Evolutionary conservation across 1,284 basidiomycete genomes (phyloP), one percentile per base, ranked within the genome.

Genomic region (Sporisorium reilianum): DNA sequence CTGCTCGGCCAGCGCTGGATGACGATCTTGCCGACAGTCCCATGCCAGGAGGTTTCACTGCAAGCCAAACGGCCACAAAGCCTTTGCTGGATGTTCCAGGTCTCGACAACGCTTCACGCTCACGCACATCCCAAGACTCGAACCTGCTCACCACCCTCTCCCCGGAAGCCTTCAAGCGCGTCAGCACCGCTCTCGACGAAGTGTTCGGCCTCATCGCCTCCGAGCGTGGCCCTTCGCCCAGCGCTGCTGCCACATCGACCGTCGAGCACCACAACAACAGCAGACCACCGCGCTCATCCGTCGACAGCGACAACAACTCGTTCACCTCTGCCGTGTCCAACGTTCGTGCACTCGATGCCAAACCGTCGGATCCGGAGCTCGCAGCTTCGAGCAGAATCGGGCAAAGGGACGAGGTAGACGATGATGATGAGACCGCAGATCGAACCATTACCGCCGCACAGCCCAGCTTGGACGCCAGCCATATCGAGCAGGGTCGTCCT

Each of bases 111-210:
- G 16, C 54, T 28, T 53, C 64, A 14, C 58, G 48, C 5, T 41
- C 54, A 30, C 55, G 54, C 20, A n/a, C 52, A 12, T 50, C 59
- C 11, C 66, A 61, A 32, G 64, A 66, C 25, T 66, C 68, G 8
- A 57, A 55, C 16, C 52, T 79, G 41, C 67, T 77, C 22, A 75
- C 63, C 25, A 78, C 57, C 18, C 73, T 78, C 38, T 64, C 75
- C 10, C 80, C 80, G 0, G 79, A 82, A 49, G 77, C 79, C 12
- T 80, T 80, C 69, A 70, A 76, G 32, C 69, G 80, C 46, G 78
- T 82, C 64, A 80, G 79, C 58, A 80, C 77, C 2, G 80, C 80
- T 0, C 66, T 82, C 9, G 75, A 80, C 25, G 80, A 82, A 49
- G 78, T 82, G 6, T 80, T 76, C 38, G 75, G 65, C 16, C 61